These are phyloP conservation scores for Blastocrithidia nonstop DNA, from an alignment of 208 protist species.

Conservation along the genomic window DNA sequence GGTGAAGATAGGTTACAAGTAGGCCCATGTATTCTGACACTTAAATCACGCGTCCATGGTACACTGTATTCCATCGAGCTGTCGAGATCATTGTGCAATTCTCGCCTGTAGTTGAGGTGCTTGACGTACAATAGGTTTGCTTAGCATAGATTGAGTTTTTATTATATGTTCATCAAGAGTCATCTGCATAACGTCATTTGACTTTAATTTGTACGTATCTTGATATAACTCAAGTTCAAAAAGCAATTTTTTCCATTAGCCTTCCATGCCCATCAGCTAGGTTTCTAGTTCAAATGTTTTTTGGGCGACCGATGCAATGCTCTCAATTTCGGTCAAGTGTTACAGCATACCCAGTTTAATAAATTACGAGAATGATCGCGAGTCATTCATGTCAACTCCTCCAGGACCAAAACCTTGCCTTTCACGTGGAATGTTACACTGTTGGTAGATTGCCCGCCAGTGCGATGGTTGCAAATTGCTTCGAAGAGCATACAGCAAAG, in stretches of 20 bases:
- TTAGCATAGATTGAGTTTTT: conserved; percentile 91
- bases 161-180: conserved; percentile 93
- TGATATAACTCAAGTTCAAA: conserved; percentile 89
- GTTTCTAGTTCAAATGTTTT: conserved; percentile 86
- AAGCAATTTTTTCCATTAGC: conserved; percentile 87
- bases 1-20: conserved; percentile 94
- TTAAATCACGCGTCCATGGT: conserved; percentile 94
- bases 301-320: conserved; percentile 69
- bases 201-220: conserved; percentile 87
- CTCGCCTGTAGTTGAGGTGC: conserved; percentile 78
- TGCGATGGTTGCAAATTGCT: conserved; percentile 89
- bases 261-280: conserved; percentile 85
- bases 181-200: conserved; percentile 86
- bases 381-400: conserved; percentile 72
- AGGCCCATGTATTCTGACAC: conserved; percentile 92
- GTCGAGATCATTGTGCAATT: conserved; percentile 84
- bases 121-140: conserved; percentile 85
- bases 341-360: conserved; percentile 79
- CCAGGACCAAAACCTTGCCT: conserved; percentile 69
- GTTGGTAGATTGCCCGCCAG: conserved; percentile 84
- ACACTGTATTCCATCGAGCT: conserved; percentile 86
- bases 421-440: conserved; percentile 70
- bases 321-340: conserved; percentile 68
- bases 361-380: conserved; percentile 64
- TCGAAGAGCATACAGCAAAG: conserved; percentile 85